Percentiles rank a stretch among this genome's conserved stretches.
These are phyloP conservation scores for Sclerotinia spermophila DNA, from an alignment of 2,329 filamentous ascomycete genomes.

Conservation along the genomic window DNA sequence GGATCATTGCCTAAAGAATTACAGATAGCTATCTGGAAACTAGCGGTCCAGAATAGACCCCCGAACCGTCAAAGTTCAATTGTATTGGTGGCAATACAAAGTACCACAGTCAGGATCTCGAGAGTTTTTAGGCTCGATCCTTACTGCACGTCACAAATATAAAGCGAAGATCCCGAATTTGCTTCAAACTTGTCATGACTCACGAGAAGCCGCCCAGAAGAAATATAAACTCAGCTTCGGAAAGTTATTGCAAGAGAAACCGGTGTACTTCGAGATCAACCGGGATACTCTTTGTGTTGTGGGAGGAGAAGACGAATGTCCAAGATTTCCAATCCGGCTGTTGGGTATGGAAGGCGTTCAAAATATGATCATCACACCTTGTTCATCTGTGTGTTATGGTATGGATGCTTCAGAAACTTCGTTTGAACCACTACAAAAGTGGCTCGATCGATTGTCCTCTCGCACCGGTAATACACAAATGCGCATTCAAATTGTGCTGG, in stretches of 20 bases:
- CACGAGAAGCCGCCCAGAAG: neutral
- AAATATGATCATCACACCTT: neutral
- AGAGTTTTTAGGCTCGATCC: neutral
- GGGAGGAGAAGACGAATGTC: neutral
- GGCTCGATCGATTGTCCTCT: neutral
- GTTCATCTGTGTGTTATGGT: fast-evolving
- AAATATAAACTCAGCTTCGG: neutral
- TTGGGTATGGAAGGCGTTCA: neutral
- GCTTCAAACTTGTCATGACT: neutral
- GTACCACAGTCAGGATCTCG: fast-evolving
- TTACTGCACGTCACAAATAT: neutral
- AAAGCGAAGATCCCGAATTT: neutral
- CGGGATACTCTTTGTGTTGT: neutral
- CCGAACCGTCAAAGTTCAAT: neutral
- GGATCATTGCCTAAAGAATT: neutral
- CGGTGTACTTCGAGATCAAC: neutral
- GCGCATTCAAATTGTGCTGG: neutral
- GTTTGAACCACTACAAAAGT: neutral
- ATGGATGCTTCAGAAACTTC: neutral
- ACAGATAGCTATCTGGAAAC: neutral
- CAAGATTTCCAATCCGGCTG: neutral
- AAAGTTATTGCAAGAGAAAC: neutral
- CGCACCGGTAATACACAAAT: neutral
- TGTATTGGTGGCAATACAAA: neutral
- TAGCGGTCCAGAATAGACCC: neutral